These are phyloP conservation scores for Xylogone sp. DNA, from an alignment of 2,329 filamentous ascomycete genomes.

Conservation along the genomic window DNA sequence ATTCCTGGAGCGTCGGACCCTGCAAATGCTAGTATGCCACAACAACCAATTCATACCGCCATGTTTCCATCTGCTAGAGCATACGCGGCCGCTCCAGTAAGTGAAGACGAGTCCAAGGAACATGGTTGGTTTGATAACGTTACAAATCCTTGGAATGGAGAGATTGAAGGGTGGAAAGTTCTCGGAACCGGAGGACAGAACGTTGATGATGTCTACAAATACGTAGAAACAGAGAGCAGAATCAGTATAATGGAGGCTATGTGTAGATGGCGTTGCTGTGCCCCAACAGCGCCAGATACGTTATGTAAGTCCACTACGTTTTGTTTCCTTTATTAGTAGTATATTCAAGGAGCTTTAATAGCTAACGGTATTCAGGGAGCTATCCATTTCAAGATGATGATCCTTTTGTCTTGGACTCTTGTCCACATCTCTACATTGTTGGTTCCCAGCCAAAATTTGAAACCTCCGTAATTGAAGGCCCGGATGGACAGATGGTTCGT, in stretches of 20 bases:
- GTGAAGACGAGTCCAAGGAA: slow-evolving; percentile 34
- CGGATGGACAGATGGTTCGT: slow-evolving; percentile 66
- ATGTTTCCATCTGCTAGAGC: slow-evolving; percentile 77
- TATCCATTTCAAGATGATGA: slow-evolving; percentile 96
- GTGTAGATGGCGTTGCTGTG: slow-evolving; percentile 85
- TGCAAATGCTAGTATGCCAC: slow-evolving; percentile 83
- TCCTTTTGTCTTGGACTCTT: slow-evolving; percentile 79
- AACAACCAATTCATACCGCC: slow-evolving; percentile 88
- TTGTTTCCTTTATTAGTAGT: background rate
- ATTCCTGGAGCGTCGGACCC: slow-evolving; percentile 83
- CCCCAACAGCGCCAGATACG: slow-evolving; percentile 94
- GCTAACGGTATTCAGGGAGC: no score
- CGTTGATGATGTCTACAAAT: slow-evolving; percentile 89
- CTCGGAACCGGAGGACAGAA: slow-evolving; percentile 89
- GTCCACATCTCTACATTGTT: slow-evolving; percentile 88
- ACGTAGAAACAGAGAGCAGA: slow-evolving; percentile 73
- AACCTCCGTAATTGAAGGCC: slow-evolving; percentile 64
- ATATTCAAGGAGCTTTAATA: no score
- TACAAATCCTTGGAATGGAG: slow-evolving; percentile 91
- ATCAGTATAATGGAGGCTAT: slow-evolving; percentile 92
- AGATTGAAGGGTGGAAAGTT: slow-evolving; percentile 85
- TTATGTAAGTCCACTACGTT: slow-evolving; percentile 62
- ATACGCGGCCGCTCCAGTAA: slow-evolving; percentile 50
- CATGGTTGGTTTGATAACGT: slow-evolving; percentile 80
- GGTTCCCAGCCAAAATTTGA: slow-evolving; percentile 80